Evolutionary conservation across 495 filamentous ascomycete species (phyloP), one percentile per base, ranked within the genome.

Genomic region (Penicillium fimorum): DNA sequence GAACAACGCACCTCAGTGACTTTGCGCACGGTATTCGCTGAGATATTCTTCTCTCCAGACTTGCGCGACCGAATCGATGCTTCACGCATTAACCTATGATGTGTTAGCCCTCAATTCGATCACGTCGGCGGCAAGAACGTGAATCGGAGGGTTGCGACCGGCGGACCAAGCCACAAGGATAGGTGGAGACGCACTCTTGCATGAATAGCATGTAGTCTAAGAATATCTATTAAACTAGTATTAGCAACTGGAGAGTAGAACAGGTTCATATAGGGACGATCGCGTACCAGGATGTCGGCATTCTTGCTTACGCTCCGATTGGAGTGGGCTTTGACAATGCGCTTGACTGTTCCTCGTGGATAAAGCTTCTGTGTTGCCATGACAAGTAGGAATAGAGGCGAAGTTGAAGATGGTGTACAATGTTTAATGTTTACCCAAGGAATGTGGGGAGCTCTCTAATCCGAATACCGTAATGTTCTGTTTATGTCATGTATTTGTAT

Each of bases 151-250:
- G 18, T n/a, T 47, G 46, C 43, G 37, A 44, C 22, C 15, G 35
- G 20, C 2, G 13, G 13, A n/a, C 13, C 12, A 27, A 44, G 35
- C 11, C 5, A n/a, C 7, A 18, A 37, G 29, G 17, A 18, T n/a
- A 42, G 10, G 20, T 11, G 9, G 4, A 1, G 17, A 56, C 82
- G 58, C 73, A 94, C 91, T 87, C 87, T 80, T 95, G 87, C 76
- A 96, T 84, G 63, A 96, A 96, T 8, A 96, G 79, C 65, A 88
- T 86, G 65, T 96, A 96, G 64, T 96, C 89, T 33, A 96, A 78
- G 65, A 91, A 95, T 22, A 94, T 87, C 90, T 94, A 43, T 15
- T 15, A 0, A 35, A 18, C 1, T 11, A 30, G 15, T 7, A 9
- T 37, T 45, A 47, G 50, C 35, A 20, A 42, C n/a, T 40, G 7